Evolutionary conservation across 768 basidiomycete species (phyloP), one percentile per base, ranked within the genome.

Genomic region (Auriscalpium vulgare): DNA sequence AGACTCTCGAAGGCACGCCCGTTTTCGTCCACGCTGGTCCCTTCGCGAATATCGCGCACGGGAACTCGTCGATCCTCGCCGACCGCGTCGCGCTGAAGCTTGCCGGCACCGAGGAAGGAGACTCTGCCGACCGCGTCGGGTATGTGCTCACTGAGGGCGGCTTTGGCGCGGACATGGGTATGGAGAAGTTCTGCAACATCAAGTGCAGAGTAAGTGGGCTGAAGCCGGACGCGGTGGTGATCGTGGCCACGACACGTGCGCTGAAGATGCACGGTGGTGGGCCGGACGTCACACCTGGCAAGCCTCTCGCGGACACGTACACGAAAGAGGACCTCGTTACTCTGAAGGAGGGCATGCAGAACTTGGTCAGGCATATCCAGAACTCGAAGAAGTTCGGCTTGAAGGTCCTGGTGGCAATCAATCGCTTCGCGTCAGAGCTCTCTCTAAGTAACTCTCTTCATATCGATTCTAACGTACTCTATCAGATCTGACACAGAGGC

Each of bases 161-260:
- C 46, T 99, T 98, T 72, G 95, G 95, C 55, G 95, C 95, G 19
- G 95, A 99, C 69, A 99, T 98, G 85, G 95, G 93, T 40, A 91
- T 95, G 91, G 92, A 94, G 74, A 97, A 99, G 72, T 99, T 98
- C 80, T 97, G 92, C 79, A 97, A 98, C 73, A 97, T 99, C 79
- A 99, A 99, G 72, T 97, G 95, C 71, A 85, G 95, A 58, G 78
- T 88, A 56, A 94, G 91, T 59, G 95, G 95, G 49, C 80, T 98
- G 66, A 87, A 77, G 55, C 97, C 97, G 9, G 91, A 99, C 71
- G 95, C 93, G 3, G 88, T 88, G 38, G 84, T 99, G 62, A 89
- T 99, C 64, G 95, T 99, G 53, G 97, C 95, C 8, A 99, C 95
- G 4, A 94, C 95, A 34, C 88, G 95, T 62, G 95, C 95, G 19